Conservation (phyloP, 805 yeast species). For the Candida quercuum region DNA sequence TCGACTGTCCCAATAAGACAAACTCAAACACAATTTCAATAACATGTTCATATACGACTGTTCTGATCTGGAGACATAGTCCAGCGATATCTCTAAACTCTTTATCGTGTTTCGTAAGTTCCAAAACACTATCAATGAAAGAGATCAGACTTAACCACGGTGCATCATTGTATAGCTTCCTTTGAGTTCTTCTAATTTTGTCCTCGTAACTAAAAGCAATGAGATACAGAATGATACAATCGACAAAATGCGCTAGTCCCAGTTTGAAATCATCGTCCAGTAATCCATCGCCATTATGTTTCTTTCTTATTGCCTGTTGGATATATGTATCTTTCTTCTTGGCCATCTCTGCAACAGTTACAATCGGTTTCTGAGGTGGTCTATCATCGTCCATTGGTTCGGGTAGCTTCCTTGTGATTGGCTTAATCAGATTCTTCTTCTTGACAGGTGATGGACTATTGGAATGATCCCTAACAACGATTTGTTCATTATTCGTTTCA, state of each 20-base stretch:
- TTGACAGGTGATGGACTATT: no score
- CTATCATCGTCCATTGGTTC: no score
- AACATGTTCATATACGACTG: slow-evolving; percentile 14
- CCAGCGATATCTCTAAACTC: slow-evolving; percentile 10
- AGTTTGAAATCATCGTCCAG: slow-evolving; percentile 1
- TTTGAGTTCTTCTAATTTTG: slow-evolving; percentile 7
- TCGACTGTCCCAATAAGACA: slow-evolving; percentile 6
- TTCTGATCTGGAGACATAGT: slow-evolving; percentile 11
- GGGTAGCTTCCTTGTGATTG: no score
- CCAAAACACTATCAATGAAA: slow-evolving; percentile 10
- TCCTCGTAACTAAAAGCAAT: slow-evolving; percentile 20
- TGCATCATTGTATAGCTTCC: slow-evolving; percentile 8
- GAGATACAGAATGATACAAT: slow-evolving; percentile 16
- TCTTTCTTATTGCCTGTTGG: slow-evolving; percentile 5
- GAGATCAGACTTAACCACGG: slow-evolving; percentile 16
- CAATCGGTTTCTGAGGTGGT: no score
- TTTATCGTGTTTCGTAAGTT: slow-evolving; percentile 1
- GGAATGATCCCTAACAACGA: no score
- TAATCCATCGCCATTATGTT: slow-evolving; percentile 17
- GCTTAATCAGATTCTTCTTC: no score
- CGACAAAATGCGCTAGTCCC: slow-evolving; percentile 11
- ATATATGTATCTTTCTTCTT: neutral
- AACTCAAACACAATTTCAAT: slow-evolving; percentile 7
- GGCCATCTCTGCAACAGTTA: neutral
- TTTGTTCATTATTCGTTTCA: no score